Evolutionary conservation across 371 early-diverging fungal genomes (phyloP), one percentile per base, ranked within the genome.

Genomic region (Lichtheimia hyalospora): DNA sequence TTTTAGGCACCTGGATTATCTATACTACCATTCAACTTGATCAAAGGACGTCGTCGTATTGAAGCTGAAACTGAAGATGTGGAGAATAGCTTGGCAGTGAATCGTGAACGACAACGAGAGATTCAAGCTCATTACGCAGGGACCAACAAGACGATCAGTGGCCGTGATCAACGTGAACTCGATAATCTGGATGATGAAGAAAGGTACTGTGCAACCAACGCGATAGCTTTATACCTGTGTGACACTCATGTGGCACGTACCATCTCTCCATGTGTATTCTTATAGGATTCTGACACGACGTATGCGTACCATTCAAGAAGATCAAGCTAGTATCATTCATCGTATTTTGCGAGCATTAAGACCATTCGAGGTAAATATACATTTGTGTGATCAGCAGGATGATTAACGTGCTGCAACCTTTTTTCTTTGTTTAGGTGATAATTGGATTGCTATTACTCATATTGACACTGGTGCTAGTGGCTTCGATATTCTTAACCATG

Each of bases 401-500:
- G 57, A 53, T 16, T 16, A 28, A 21, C 50, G 52, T 20, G 14
- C 39, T 48, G 52, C 40, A 49, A 46, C 52, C 10, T 24, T 27
- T 15, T 48, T 54, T 34, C 10, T 3, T 34, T 34, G 10, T 18
- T 20, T 62, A 74, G 76, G 54, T 73, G 57, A 27, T 78, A 27
- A 53, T 70, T 61, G 79, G 81, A 20, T n/a, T 67, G 21, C 8
- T 71, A 23, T 23, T 69, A 24, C 51, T 80, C 15, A 62, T 53
- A 14, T 51, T 73, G 18, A 70, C 76, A 1, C 57, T 70, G 24
- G 66, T 74, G 2, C 52, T 82, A 20, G 64, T 73, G 21, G 62
- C 68, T 14, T 84, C 84, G 18, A 77, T 84, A n/a, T 77, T 78
- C 52, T 56, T 84, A 64, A 82, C 81, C 24, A 79, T 75, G 83